Conservation (phyloP, 1,284 basidiomycete genomes). For the Ceratobasidium sp. region DNA sequence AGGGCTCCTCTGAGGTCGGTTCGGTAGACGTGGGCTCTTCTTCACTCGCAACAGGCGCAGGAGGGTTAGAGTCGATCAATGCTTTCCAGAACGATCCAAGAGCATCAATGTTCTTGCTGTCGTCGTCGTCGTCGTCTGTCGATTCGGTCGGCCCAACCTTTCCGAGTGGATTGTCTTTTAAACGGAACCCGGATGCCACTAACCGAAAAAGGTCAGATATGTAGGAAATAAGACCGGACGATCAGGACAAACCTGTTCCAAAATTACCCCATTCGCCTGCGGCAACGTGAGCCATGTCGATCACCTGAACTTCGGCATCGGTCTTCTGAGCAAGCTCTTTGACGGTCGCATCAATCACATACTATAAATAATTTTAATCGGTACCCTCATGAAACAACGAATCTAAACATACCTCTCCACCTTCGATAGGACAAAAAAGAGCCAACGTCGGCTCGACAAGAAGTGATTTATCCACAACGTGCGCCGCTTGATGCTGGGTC, state of each 20-base stretch:
- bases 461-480: constrained; percentile 60
- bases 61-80: constrained; percentile 59
- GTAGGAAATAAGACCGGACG: not conserved
- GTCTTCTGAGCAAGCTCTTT: constrained; percentile 78
- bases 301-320: constrained; percentile 81
- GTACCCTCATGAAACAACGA: not conserved
- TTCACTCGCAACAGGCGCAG: constrained; percentile 49
- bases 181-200: constrained; percentile 77
- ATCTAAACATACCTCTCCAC: constrained; percentile 63
- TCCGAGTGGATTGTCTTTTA: constrained; percentile 66
- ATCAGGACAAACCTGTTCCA: constrained; percentile 70
- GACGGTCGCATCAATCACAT: constrained; percentile 84
- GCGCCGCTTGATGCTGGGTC: constrained; percentile 55
- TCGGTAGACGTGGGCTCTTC: not conserved
- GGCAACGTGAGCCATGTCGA: constrained; percentile 85
- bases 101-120: too few relatives aligned
- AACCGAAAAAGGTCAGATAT: constrained; percentile 69
- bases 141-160: constrained; percentile 57
- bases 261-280: constrained; percentile 84
- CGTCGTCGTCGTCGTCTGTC: too few relatives aligned
- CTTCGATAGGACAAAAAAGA: constrained; percentile 88
- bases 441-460: constrained; percentile 79
- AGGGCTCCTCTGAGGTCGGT: not conserved
- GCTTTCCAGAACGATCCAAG: too few relatives aligned
- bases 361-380: constrained; percentile 49